Conservation (phyloP, 1,284 basidiomycete genomes). For the Uromyces viciae-fabae region DNA sequence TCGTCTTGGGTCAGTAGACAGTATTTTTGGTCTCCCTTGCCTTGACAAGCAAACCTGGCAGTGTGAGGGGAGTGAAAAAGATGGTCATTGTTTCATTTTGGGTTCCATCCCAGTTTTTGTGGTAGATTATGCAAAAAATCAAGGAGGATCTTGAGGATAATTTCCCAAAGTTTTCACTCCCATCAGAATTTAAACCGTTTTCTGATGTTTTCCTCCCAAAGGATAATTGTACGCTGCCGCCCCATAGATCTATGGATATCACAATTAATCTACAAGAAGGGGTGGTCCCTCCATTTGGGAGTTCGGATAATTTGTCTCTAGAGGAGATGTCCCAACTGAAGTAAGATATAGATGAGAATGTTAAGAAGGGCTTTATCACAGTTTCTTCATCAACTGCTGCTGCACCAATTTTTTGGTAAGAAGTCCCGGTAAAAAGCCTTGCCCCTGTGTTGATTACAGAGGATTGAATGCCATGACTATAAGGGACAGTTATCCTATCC, state of each 20-base stretch:
- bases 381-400: not conserved
- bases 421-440: slow-evolving; percentile 45
- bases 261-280: not conserved
- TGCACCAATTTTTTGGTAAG: slow-evolving; percentile 42
- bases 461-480: slow-evolving; percentile 45
- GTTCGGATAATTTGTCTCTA: not conserved
- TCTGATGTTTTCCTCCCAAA: not conserved
- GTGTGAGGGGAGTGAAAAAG: not conserved
- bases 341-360: not conserved
- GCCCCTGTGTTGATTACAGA: slow-evolving; percentile 46
- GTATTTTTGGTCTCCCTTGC: not conserved
- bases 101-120: not conserved
- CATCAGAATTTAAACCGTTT: not conserved
- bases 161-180: not conserved
- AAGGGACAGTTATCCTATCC: slow-evolving; percentile 43
- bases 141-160: not conserved
- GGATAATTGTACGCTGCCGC: slow-evolving; percentile 4
- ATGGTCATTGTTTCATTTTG: not conserved
- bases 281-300: slow-evolving; percentile 8
- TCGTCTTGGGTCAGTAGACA: not conserved
- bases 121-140: not conserved
- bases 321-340: not conserved
- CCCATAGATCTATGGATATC: not conserved
- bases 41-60: not conserved
- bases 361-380: not conserved